Evolutionary conservation across 2,329 filamentous ascomycete species (phyloP).

Genomic region (Coniella lustricola): DNA sequence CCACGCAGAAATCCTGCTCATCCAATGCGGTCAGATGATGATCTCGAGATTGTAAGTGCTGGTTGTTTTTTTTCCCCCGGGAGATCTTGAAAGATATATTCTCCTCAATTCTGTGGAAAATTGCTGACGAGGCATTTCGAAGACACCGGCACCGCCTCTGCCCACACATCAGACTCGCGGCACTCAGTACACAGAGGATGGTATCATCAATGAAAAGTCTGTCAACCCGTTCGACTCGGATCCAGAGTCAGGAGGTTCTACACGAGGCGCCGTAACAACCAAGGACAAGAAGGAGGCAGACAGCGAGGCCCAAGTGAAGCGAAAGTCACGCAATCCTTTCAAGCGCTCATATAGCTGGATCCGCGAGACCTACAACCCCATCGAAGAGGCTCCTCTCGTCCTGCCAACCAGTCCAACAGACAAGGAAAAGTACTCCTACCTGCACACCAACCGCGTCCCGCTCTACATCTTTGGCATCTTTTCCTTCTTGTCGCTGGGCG

Average conservation of each 20-base stretch:
- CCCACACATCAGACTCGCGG: neutral
- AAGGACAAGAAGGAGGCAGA: slow-evolving; percentile 11
- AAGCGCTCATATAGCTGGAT: slow-evolving; percentile 22
- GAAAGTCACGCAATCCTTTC: slow-evolving; percentile 19
- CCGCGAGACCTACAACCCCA: slow-evolving; percentile 27
- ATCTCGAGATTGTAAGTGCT: too few relatives aligned
- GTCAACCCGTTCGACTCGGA: slow-evolving; percentile 10
- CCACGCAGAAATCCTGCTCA: too few relatives aligned
- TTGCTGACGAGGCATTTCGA: slow-evolving; percentile 2
- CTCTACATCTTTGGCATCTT: slow-evolving; percentile 34
- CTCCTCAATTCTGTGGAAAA: neutral
- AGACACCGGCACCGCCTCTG: slow-evolving; percentile 14
- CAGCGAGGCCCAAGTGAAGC: neutral
- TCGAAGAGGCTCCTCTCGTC: slow-evolving; percentile 26
- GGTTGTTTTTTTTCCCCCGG: neutral
- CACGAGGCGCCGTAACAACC: slow-evolving; percentile 1
- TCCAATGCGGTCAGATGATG: too few relatives aligned
- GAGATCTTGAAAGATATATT: slow-evolving; percentile 11
- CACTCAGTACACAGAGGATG: neutral
- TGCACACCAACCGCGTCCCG: slow-evolving; percentile 31
- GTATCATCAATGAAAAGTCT: slow-evolving; percentile 19
- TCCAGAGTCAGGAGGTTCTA: slow-evolving; percentile 12
- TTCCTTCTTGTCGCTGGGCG: slow-evolving; percentile 32
- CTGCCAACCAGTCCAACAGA: slow-evolving; percentile 31
- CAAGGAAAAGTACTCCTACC: slow-evolving; percentile 31